phyloP scores from a whole-genome alignment of 441 rosid genomes.

The Croton laevigatus region DNA sequence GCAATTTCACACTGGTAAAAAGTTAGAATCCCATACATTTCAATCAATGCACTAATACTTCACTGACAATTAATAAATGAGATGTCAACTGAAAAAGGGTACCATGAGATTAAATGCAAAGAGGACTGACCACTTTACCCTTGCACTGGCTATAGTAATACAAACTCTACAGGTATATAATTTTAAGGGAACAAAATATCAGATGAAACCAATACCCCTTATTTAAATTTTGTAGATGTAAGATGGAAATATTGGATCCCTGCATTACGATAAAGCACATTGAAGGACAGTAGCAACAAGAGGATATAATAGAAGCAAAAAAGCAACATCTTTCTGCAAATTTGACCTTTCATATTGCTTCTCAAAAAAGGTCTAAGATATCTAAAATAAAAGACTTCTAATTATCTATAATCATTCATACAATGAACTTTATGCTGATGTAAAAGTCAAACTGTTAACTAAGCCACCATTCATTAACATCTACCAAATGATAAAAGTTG shows the following conservation, averaged over 20 bases:
- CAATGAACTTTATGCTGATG: neutral
- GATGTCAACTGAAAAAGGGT: neutral
- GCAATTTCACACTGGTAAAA: slow-evolving; percentile 12
- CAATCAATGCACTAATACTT: slow-evolving; percentile 8
- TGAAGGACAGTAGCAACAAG: too few species aligned
- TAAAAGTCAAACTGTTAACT: neutral
- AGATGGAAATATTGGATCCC: too few species aligned
- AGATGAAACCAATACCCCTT: neutral
- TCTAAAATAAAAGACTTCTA: neutral
- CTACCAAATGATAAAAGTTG: neutral
- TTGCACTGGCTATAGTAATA: neutral
- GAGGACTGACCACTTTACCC: neutral
- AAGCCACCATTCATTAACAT: neutral
- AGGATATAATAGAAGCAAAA: too few species aligned
- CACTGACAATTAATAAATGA: neutral
- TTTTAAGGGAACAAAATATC: neutral
- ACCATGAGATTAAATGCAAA: neutral
- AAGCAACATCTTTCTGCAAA: neutral
- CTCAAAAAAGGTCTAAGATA: neutral
- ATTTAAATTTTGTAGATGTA: too few species aligned
- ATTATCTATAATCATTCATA: neutral
- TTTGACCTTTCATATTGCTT: neutral
- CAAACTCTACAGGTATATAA: neutral
- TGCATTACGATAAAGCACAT: too few species aligned
- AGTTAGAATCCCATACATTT: neutral